phyloP scores from a whole-genome alignment of 257 asterid species.

The Anisodus acutangulus region DNA sequence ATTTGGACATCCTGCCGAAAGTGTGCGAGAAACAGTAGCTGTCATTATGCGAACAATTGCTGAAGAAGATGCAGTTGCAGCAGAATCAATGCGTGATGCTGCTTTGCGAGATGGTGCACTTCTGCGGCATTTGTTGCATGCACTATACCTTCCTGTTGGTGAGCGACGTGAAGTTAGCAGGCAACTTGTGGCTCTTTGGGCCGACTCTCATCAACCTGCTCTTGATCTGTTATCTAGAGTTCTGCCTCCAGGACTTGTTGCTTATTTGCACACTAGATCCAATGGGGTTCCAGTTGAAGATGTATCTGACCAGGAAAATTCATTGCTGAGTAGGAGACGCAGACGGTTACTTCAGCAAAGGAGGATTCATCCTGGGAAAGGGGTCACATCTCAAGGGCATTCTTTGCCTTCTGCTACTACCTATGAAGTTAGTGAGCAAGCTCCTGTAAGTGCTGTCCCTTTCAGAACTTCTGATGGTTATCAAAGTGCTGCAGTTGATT shows the following conservation, averaged over 20 bases:
- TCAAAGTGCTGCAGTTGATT: constrained; percentile 52
- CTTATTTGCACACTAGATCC: constrained; percentile 84
- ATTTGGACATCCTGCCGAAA: constrained; percentile 98
- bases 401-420: constrained; percentile 51
- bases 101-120: constrained; percentile 99
- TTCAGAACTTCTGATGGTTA: constrained; percentile 54
- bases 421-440: constrained; percentile 59
- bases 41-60: constrained; percentile 99
- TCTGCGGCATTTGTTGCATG: constrained; percentile 93
- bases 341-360: constrained; percentile 87
- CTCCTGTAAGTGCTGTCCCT: constrained; percentile 48
- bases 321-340: constrained; percentile 88
- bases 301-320: constrained; percentile 64
- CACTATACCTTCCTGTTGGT: constrained; percentile 91
- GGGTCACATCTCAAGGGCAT: constrained; percentile 62
- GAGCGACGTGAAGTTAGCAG: constrained; percentile 96
- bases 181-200: constrained; percentile 99
- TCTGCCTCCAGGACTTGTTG: constrained; percentile 98
- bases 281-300: constrained; percentile 68
- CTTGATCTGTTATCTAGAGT: constrained; percentile 93
- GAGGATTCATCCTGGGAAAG: constrained; percentile 74
- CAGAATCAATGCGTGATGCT: constrained; percentile 99
- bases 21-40: constrained; percentile 92
- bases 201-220: constrained; percentile 98
- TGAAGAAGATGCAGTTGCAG: constrained; percentile 99